Conservation (phyloP, 805 yeast genomes). For the Ogataea nitratoaversa region DNA sequence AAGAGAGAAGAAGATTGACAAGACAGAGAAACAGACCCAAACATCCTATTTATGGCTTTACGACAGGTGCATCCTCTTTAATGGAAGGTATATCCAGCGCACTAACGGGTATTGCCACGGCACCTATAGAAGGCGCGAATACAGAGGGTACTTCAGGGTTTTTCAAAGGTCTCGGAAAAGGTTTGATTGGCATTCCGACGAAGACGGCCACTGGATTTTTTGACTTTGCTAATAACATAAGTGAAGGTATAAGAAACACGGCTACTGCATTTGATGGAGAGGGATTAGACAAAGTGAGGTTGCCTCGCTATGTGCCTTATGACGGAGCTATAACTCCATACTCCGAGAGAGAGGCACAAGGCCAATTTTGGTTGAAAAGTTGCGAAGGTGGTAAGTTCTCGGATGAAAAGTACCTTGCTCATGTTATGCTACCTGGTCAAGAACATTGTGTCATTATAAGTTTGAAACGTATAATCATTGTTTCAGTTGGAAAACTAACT, state of each 20-base stretch:
- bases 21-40: slow-evolving; percentile 75
- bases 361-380: slow-evolving; percentile 86
- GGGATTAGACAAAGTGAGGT: slow-evolving; percentile 70
- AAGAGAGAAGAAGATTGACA: slow-evolving; percentile 74
- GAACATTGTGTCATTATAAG: slow-evolving; percentile 77
- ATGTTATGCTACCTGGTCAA: slow-evolving; percentile 75
- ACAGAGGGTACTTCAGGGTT: slow-evolving; percentile 89
- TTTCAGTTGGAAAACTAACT: slow-evolving; percentile 55
- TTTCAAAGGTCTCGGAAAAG: slow-evolving; percentile 90
- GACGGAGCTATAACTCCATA: slow-evolving; percentile 75
- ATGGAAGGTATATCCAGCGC: slow-evolving; percentile 87
- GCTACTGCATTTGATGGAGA: slow-evolving; percentile 85
- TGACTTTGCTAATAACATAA: slow-evolving; percentile 86
- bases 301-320: slow-evolving; percentile 71
- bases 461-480: slow-evolving; percentile 60
- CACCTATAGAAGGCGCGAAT: slow-evolving; percentile 88
- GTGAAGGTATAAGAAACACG: slow-evolving; percentile 91
- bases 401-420: slow-evolving; percentile 78
- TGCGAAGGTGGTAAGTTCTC: slow-evolving; percentile 76
- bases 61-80: slow-evolving; percentile 84
- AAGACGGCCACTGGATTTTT: slow-evolving; percentile 94
- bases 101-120: slow-evolving; percentile 80
- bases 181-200: slow-evolving; percentile 92
- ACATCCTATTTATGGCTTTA: slow-evolving; percentile 80
- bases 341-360: slow-evolving; percentile 81